phyloP scores from a whole-genome alignment of 2,329 filamentous ascomycete genomes.

The Fusarium proliferatum region DNA sequence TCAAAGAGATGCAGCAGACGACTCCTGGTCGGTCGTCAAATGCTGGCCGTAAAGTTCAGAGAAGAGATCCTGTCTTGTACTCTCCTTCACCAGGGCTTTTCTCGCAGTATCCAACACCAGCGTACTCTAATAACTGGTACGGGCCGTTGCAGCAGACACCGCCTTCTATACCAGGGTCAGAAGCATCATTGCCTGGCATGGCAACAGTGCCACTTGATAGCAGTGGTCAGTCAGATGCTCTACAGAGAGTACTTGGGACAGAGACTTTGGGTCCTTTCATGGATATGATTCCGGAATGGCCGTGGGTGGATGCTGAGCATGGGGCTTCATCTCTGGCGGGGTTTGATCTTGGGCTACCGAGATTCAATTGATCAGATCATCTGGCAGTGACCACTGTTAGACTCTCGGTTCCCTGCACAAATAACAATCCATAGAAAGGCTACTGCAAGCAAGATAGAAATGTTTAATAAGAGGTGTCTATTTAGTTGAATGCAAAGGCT shows the following conservation, averaged over 20 bases:
- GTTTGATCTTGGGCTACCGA: background rate
- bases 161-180: accelerated
- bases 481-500: background rate
- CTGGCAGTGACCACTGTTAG: accelerated
- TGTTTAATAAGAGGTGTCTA: too few relatives aligned
- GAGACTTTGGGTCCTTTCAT: background rate
- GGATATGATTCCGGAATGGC: background rate
- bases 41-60: accelerated
- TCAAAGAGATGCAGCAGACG: background rate
- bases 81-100: background rate
- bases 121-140: background rate
- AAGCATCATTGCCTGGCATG: accelerated
- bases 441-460: too few relatives aligned
- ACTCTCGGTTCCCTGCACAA: accelerated
- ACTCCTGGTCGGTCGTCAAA: accelerated
- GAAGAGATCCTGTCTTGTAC: accelerated
- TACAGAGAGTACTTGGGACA: background rate
- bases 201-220: accelerated
- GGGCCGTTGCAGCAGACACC: background rate
- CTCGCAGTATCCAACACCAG: background rate
- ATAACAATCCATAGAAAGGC: background rate
- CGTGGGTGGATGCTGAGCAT: background rate
- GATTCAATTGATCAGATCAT: background rate
- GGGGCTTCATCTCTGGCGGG: background rate
- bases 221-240: background rate